Conservation (phyloP, 2,329 filamentous ascomycete genomes). For the Phaeosphaeriaceae sp. region DNA sequence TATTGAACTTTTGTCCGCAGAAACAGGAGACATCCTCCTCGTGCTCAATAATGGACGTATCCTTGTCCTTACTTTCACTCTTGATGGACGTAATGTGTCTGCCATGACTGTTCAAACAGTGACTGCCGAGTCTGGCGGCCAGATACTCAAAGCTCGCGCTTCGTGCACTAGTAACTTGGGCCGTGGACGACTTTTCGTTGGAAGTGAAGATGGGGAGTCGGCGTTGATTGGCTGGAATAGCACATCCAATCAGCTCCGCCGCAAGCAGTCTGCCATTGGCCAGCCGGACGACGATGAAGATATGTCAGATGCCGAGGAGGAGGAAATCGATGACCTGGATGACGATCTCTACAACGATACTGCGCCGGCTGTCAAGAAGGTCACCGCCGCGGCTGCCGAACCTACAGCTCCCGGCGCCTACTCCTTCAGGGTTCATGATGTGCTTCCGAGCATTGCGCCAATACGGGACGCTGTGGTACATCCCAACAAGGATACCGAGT, state of each 20-base stretch:
- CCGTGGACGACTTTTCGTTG: conserved; percentile 77
- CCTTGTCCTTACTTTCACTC: conserved; percentile 78
- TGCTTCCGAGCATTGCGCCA: conserved; percentile 77
- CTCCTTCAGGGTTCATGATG: conserved; percentile 78
- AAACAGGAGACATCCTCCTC: conserved; percentile 84
- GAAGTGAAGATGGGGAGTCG: conserved; percentile 84
- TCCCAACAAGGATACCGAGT: conserved; percentile 27
- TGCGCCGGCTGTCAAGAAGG: conserved; percentile 51
- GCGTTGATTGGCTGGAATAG: conserved; percentile 78
- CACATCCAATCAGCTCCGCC: conserved; percentile 64
- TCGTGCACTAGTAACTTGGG: conserved; percentile 75
- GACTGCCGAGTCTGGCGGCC: conserved; percentile 67
- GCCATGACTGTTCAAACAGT: conserved; percentile 78
- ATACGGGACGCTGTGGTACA: conserved; percentile 78
- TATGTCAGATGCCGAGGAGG: conserved; percentile 62
- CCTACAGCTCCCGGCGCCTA: conserved; percentile 68
- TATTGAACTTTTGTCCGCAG: conserved; percentile 76
- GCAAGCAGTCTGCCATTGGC: conserved; percentile 68
- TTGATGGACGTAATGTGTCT: conserved; percentile 91
- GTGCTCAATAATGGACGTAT: conserved; percentile 78
- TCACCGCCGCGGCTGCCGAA: conserved; percentile 44
- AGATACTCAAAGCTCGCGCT: conserved; percentile 65
- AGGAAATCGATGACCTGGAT: conserved; percentile 62
- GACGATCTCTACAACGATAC: conserved; percentile 71
- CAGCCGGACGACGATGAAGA: conserved; percentile 60